Conservation (phyloP, 352 stramenopile species). For the Globisporangium parvum region DNA sequence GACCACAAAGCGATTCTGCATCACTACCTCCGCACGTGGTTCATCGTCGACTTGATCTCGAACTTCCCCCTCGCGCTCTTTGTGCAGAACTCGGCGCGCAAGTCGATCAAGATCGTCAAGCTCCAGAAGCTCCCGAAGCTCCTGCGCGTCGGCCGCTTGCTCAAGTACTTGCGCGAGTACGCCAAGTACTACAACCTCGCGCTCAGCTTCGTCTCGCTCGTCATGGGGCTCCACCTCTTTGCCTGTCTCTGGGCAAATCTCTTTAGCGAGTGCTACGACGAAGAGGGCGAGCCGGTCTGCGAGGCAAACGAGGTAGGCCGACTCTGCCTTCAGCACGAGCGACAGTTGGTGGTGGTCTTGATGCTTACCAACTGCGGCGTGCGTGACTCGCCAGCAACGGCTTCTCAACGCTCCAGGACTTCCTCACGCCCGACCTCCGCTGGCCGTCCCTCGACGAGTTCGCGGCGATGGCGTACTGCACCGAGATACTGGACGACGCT, state of each 20-base stretch:
- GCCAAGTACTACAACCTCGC: conserved; percentile 83
- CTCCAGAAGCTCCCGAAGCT: conserved; percentile 84
- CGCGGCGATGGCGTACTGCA: conserved; percentile 56
- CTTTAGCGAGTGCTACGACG: conserved; percentile 58
- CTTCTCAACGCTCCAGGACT: too few species aligned
- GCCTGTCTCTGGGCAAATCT: conserved; percentile 66
- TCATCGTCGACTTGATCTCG: conserved; percentile 77
- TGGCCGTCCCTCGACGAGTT: conserved; percentile 57
- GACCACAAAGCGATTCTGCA: conserved; percentile 44
- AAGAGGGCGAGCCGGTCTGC: conserved; percentile 24
- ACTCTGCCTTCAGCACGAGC: neutral
- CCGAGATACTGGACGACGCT: too few species aligned
- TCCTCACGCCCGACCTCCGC: conserved; percentile 45
- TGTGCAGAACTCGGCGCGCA: conserved; percentile 40
- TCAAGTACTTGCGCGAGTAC: conserved; percentile 78
- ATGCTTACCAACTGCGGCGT: neutral
- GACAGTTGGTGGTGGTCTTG: neutral
- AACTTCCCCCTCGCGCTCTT: conserved; percentile 79
- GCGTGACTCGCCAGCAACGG: too few species aligned
- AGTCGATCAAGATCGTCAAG: conserved; percentile 80
- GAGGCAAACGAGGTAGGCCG: conserved; percentile 26
- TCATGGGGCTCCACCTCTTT: conserved; percentile 66
- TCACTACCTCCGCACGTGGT: conserved; percentile 77
- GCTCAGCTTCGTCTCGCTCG: conserved; percentile 56
- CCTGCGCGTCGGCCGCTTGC: conserved; percentile 57